These are phyloP conservation scores for Drosera spatulata DNA, from an alignment of 179 eudicot species.

Conservation along the genomic window DNA sequence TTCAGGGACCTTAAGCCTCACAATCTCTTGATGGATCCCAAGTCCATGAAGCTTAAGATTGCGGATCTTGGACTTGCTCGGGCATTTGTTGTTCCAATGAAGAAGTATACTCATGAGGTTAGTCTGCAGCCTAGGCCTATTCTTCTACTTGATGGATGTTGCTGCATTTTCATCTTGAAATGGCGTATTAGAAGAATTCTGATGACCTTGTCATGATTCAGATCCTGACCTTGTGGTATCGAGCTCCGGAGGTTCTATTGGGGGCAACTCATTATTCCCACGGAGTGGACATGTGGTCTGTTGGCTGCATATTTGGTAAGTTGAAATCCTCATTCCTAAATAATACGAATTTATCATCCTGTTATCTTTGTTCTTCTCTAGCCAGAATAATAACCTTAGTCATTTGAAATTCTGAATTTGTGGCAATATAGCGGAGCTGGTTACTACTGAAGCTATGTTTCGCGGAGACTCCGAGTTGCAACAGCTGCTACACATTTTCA, in stretches of 20 bases:
- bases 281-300: slow-evolving; percentile 73
- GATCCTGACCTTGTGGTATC: slow-evolving; percentile 64
- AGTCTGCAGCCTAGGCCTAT: background rate
- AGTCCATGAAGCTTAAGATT: slow-evolving; percentile 66
- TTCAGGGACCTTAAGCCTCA: slow-evolving; percentile 40
- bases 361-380: background rate
- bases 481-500: slow-evolving; percentile 84
- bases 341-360: background rate
- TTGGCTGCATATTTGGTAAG: slow-evolving; percentile 62
- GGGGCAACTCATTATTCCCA: slow-evolving; percentile 66
- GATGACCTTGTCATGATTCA: slow-evolving; percentile 8
- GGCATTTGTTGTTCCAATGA: slow-evolving; percentile 74
- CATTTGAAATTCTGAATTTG: background rate
- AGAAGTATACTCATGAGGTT: slow-evolving; percentile 99
- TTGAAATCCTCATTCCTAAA: background rate
- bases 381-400: background rate
- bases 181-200: background rate
- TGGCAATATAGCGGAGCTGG: slow-evolving; percentile 57
- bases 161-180: background rate
- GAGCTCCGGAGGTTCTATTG: slow-evolving; percentile 64
- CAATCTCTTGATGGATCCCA: slow-evolving; percentile 95
- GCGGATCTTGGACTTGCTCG: slow-evolving; percentile 99
- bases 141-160: background rate
- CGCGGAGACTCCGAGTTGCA: slow-evolving; percentile 92
- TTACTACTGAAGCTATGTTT: slow-evolving; percentile 80